Percentiles rank a stretch among this genome's conserved stretches.
These are phyloP conservation scores for Penicillium pancosmium DNA, from an alignment of 495 filamentous ascomycete genomes.

Conservation along the genomic window DNA sequence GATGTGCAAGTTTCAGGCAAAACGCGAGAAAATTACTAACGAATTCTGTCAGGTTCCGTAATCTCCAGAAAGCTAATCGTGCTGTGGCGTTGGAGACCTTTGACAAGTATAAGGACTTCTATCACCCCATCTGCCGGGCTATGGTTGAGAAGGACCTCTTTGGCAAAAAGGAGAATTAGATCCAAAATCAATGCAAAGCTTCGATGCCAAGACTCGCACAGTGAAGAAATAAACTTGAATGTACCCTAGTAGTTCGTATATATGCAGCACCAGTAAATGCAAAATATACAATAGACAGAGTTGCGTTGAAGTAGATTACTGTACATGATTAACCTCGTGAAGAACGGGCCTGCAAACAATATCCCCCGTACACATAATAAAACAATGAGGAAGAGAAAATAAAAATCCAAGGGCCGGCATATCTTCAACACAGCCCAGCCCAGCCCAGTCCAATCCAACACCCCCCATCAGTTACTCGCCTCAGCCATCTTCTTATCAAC, in stretches of 20 bases:
- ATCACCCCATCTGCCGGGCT: constrained; percentile 88
- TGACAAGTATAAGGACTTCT: constrained; percentile 84
- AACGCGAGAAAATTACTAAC: background rate
- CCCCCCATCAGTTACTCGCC: constrained; percentile 19
- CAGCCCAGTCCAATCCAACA: no score
- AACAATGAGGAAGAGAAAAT: constrained; percentile 1
- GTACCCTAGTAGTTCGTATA: no score
- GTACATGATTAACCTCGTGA: constrained; percentile 23
- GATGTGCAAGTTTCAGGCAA: no score
- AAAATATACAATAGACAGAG: constrained; percentile 9
- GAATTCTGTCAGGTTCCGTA: constrained; percentile 55
- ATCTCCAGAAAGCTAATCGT: constrained; percentile 71
- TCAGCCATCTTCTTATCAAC: constrained; percentile 41
- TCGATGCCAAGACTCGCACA: background rate
- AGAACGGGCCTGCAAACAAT: background rate
- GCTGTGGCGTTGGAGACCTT: constrained; percentile 80
- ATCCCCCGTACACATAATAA: constrained; percentile 2
- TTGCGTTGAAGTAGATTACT: constrained; percentile 17
- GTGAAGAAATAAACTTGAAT: no score
- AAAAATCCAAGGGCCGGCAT: background rate
- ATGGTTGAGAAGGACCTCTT: constrained; percentile 85
- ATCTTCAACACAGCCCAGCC: no score
- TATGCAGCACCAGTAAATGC: background rate
- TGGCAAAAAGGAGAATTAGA: constrained; percentile 37
- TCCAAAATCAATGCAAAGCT: constrained; percentile 8